These are phyloP conservation scores for Amorphotheca resinae DNA, from an alignment of 495 filamentous ascomycete genomes.

Conservation along the genomic window DNA sequence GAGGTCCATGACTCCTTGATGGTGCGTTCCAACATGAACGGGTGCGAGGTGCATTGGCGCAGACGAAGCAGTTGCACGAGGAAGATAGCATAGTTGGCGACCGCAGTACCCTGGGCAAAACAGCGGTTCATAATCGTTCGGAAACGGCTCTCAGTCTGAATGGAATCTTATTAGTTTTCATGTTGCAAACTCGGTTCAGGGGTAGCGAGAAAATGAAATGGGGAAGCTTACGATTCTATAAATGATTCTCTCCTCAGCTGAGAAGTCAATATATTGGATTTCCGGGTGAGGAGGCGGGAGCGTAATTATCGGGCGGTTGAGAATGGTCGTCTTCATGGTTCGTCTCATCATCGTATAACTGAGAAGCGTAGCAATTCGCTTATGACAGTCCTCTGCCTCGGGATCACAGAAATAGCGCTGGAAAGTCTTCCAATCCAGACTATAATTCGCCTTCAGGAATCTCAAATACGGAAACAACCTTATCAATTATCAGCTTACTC, in stretches of 20 bases:
- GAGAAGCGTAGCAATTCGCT: constrained; percentile 30
- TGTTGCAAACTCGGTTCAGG: neutral
- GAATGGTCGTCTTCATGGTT: constrained; percentile 37
- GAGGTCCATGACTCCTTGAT: constrained; percentile 31
- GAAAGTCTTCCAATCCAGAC: constrained; percentile 32
- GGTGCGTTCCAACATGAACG: constrained; percentile 33
- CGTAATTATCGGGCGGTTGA: constrained; percentile 41
- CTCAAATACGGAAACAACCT: constrained; percentile 51
- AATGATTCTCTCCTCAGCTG: constrained; percentile 26
- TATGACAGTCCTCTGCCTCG: constrained; percentile 20
- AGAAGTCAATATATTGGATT: constrained; percentile 12
- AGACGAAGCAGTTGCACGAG: constrained; percentile 27
- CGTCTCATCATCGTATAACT: constrained; percentile 38
- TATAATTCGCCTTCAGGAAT: constrained; percentile 39
- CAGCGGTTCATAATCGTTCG: constrained; percentile 8
- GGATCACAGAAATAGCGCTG: constrained; percentile 33
- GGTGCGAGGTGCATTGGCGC: constrained; percentile 40
- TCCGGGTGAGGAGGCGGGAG: constrained; percentile 32
- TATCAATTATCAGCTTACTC: constrained; percentile 13
- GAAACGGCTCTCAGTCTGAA: constrained; percentile 12
- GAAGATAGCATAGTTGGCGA: constrained; percentile 6
- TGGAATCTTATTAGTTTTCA: neutral
- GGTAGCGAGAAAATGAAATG: neutral
- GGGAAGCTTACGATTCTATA: constrained; percentile 35
- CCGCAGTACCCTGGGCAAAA: constrained; percentile 3